phyloP scores from a whole-genome alignment of 75 land plant species.

The Cupressus sempervirens region DNA sequence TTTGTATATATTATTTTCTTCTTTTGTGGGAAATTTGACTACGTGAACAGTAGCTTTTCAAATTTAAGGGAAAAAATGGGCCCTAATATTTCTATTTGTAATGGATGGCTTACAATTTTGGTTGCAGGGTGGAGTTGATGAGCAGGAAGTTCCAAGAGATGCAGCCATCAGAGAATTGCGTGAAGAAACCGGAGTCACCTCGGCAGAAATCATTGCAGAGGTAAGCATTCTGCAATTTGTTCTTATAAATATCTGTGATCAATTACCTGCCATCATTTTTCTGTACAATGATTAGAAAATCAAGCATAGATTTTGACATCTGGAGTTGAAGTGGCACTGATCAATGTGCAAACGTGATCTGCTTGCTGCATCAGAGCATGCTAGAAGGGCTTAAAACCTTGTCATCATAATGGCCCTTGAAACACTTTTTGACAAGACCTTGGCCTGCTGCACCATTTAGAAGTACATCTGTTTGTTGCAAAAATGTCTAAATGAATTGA shows the following conservation, averaged over 20 bases:
- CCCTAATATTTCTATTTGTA: too few relatives aligned
- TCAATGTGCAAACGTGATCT: background rate
- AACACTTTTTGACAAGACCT: background rate
- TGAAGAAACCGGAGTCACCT: slow-evolving; percentile 83
- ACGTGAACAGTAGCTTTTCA: too few relatives aligned
- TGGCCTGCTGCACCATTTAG: background rate
- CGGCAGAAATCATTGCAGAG: slow-evolving; percentile 74
- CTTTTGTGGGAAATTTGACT: too few relatives aligned
- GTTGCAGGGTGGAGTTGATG: slow-evolving; percentile 80
- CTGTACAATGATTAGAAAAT: background rate
- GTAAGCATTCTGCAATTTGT: slow-evolving; percentile 19
- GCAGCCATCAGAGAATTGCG: slow-evolving; percentile 78
- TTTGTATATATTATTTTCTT: too few relatives aligned
- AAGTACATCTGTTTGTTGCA: background rate
- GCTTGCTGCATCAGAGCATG: background rate
- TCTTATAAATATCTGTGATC: background rate
- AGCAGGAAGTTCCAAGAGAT: slow-evolving; percentile 63
- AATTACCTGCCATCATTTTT: background rate
- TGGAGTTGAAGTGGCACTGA: background rate
- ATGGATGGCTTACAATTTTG: background rate
- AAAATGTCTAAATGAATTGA: background rate
- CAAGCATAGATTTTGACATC: background rate
- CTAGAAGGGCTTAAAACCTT: background rate
- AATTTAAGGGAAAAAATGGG: too few relatives aligned
- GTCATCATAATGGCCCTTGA: background rate